Conservation (phyloP, 169 alveolate species). For the Plasmodium gonderi region DNA sequence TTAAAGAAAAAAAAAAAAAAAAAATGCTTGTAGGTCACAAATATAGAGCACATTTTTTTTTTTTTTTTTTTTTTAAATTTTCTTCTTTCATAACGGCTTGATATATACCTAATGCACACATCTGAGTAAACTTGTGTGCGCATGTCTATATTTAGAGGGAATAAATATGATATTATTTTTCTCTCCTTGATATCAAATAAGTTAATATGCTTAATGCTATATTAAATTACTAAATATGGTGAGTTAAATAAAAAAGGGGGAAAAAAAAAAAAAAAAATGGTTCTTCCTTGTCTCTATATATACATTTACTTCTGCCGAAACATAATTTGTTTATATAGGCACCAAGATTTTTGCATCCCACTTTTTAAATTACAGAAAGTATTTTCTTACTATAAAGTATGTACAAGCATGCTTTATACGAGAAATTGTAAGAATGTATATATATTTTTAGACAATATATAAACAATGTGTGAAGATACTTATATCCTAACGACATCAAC, state of each 20-base stretch:
- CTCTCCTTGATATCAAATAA: not conserved
- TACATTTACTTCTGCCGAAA: not conserved
- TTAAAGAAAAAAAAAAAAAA: not conserved
- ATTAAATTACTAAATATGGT: not conserved
- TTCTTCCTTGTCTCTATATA: not conserved
- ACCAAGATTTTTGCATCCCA: not conserved
- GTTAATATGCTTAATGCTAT: not conserved
- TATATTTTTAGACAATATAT: not conserved
- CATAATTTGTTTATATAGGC: not conserved
- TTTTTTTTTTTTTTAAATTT: not conserved
- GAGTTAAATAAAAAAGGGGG: not conserved
- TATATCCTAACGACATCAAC: not conserved
- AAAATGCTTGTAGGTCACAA: not conserved
- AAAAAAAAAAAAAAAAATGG: not conserved
- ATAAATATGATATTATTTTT: not conserved
- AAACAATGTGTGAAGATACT: not conserved
- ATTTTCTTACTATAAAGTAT: not conserved
- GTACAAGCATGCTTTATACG: not conserved
- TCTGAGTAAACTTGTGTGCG: not conserved
- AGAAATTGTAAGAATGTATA: not conserved
- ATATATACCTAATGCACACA: not conserved
- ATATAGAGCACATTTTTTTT: not conserved
- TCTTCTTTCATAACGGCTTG: not conserved
- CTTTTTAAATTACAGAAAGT: not conserved
- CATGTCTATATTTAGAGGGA: not conserved